phyloP scores from a whole-genome alignment of 352 stramenopile species.

The Blastocystis sp. region DNA sequence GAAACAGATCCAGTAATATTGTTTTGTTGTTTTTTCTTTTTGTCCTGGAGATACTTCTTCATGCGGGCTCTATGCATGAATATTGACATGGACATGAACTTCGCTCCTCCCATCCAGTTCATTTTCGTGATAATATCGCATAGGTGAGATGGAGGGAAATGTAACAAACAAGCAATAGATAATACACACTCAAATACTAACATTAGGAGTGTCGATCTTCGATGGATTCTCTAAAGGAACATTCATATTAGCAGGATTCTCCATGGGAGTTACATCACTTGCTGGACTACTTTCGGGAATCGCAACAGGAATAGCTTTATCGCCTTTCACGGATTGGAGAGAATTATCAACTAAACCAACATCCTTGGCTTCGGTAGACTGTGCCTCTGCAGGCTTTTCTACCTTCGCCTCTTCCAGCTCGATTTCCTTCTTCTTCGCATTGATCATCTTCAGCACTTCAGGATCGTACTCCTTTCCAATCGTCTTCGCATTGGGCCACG shows the following conservation, averaged over 20 bases:
- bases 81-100: background rate
- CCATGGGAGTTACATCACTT: no score
- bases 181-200: no score
- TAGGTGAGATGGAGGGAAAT: background rate
- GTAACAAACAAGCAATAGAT: background rate
- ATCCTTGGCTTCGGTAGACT: background rate
- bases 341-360: background rate
- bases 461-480: background rate
- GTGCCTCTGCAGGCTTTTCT: background rate
- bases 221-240: no score
- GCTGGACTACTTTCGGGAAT: no score
- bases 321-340: background rate
- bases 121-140: background rate
- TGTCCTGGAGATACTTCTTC: conserved; percentile 30
- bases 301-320: no score
- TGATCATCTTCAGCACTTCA: background rate
- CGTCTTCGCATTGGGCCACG: background rate
- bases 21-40: background rate
- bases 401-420: background rate
- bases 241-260: no score
- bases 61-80: background rate
- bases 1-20: background rate
- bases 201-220: no score
- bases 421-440: background rate
- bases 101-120: conserved; percentile 57